Evolutionary conservation across 139 green algal genomes (phyloP).

Genomic region (Limnomonas spitsbergensis): DNA sequence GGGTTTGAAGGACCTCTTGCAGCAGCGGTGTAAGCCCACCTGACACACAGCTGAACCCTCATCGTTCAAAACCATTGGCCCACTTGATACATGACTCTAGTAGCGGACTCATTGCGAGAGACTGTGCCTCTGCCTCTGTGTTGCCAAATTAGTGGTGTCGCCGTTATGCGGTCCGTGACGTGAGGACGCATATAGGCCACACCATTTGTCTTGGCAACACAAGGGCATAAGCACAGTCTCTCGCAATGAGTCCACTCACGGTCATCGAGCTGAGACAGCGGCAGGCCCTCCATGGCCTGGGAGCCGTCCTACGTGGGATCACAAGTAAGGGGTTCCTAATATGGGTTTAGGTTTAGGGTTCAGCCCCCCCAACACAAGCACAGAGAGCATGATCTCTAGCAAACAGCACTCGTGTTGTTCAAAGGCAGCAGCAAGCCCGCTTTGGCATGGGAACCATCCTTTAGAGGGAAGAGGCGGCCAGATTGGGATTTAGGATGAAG

Average conservation of each 20-base stretch:
- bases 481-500: too few species aligned
- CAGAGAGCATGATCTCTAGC: too few species aligned
- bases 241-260: slow-evolving; percentile 48
- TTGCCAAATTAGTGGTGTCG: slow-evolving; percentile 60
- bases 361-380: too few species aligned
- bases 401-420: not conserved
- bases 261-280: slow-evolving; percentile 62
- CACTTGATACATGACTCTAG: slow-evolving; percentile 46
- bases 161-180: slow-evolving; percentile 61
- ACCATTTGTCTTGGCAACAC: too few species aligned
- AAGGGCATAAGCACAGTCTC: too few species aligned
- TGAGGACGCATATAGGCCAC: too few species aligned
- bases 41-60: too few species aligned
- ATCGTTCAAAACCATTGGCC: too few species aligned
- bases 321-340: not conserved
- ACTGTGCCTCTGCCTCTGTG: slow-evolving; percentile 28
- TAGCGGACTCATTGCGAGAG: slow-evolving; percentile 34
- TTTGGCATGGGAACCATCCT: not conserved
- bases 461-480: too few species aligned
- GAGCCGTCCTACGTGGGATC: slow-evolving; percentile 34
- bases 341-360: not conserved
- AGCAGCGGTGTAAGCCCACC: too few species aligned
- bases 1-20: too few species aligned
- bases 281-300: slow-evolving; percentile 42
- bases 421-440: not conserved